Percentiles rank a stretch among this genome's conserved stretches.
phyloP scores from a whole-genome alignment of 495 filamentous ascomycete genomes.

The Podospora fimiseda region DNA sequence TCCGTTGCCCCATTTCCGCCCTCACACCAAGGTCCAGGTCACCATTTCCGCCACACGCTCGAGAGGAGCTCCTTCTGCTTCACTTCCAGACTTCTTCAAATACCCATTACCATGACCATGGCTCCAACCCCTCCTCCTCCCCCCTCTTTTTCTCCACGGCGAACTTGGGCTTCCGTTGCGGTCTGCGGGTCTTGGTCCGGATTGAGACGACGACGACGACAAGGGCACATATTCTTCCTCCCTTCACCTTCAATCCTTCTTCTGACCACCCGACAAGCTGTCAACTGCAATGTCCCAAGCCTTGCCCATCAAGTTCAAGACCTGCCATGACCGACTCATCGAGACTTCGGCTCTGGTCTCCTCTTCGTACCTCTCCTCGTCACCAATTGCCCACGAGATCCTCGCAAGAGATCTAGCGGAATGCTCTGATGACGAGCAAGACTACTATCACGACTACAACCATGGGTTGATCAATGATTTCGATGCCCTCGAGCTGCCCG shows the following conservation, averaged over 20 bases:
- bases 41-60: background rate
- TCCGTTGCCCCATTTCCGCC: background rate
- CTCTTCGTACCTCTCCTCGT: conserved; percentile 31
- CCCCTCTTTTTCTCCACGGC: background rate
- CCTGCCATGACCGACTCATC: conserved; percentile 3
- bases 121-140: background rate
- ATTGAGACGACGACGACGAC: background rate
- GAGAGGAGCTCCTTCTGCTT: background rate
- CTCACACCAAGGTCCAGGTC: background rate
- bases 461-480: conserved; percentile 24
- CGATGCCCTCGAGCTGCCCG: conserved; percentile 36
- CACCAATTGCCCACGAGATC: conserved; percentile 59
- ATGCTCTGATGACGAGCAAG: conserved; percentile 40
- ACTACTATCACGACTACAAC: conserved; percentile 20
- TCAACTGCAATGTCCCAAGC: conserved; percentile 10
- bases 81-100: background rate
- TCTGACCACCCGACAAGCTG: background rate
- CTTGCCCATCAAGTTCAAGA: conserved; percentile 7
- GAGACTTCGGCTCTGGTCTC: conserved; percentile 32
- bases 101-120: background rate
- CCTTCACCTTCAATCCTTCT: background rate
- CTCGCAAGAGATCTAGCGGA: conserved; percentile 64
- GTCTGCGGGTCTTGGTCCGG: background rate
- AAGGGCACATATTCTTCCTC: background rate
- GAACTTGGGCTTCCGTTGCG: background rate